phyloP scores from a whole-genome alignment of 169 alveolate species.

The Eimeria necatrix region DNA sequence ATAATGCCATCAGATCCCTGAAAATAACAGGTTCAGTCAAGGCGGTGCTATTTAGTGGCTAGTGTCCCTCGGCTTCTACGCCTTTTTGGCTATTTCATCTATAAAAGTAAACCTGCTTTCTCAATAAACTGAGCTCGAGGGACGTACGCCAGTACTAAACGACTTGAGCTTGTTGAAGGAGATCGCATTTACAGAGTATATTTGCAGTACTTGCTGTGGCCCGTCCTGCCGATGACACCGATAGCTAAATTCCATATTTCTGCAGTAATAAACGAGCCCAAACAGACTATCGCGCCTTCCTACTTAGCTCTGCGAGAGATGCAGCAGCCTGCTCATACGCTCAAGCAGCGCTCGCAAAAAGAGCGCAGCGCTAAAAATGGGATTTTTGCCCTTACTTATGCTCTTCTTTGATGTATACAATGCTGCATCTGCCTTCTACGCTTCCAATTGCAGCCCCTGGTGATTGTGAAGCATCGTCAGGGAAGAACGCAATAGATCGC shows the following conservation, averaged over 20 bases:
- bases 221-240: slow-evolving; percentile 82
- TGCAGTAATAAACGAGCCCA: not conserved
- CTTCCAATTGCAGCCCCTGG: slow-evolving; percentile 80
- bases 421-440: slow-evolving; percentile 79
- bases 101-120: too few species aligned
- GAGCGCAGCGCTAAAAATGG: not conserved
- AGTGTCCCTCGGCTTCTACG: not conserved
- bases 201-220: slow-evolving; percentile 69
- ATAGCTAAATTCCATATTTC: slow-evolving; percentile 77
- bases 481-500: slow-evolving; percentile 75
- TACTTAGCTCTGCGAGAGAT: too few species aligned
- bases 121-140: not conserved
- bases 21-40: not conserved
- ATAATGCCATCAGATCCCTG: slow-evolving; percentile 82
- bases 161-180: slow-evolving; percentile 76
- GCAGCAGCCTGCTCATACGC: too few species aligned
- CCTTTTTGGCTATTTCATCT: not conserved
- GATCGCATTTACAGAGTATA: slow-evolving; percentile 78
- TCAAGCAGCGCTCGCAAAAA: not conserved
- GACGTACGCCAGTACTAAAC: slow-evolving; percentile 80
- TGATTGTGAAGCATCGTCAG: slow-evolving; percentile 66
- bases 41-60: not conserved
- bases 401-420: slow-evolving; percentile 63
- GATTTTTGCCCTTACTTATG: slow-evolving; percentile 40
- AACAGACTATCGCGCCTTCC: too few species aligned